Base-by-base conservation (phyloP, 305 asterid species). In the Plantago coronopus region DNA sequence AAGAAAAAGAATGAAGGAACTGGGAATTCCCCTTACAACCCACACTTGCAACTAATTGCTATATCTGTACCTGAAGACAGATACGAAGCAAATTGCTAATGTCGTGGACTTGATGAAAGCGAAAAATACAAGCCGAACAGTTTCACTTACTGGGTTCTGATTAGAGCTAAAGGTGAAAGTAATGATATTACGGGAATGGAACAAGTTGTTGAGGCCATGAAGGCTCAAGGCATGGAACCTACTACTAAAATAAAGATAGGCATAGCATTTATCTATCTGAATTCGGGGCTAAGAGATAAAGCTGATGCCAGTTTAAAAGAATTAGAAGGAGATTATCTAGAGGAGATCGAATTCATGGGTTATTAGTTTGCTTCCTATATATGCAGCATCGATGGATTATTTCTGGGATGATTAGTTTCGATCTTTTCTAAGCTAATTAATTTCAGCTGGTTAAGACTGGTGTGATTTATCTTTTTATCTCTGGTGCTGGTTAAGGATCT, bases 131-230 rank as follows among this genome's bases (percentile, higher is more conserved):
- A 84, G 54, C 96, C 91, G 25, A 50, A 87, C 17, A 61, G 15
- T 49, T 74, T 80, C 80, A 85, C 95, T 29, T 93, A 89, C 83
- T 77, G 55, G 68, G 25, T 81, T 56, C 65, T 88, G 68, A 72
- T 88, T 17, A 87, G 81, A 62, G 71, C 80, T 46, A 84, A 83
- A 77, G 98, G 98, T 50, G 78, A 62, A 17, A 37, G 73, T 38
- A 76, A 73, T 22, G 98, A 91, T 63, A 81, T 91, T 14, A 17
- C 53, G 0, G 97, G 91, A 62, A 88, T 91, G 94, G 98, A 88
- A 67, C 70, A 83, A 74, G 48, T 88, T 45, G 63, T 88, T 1
- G 93, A 86, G 80, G 71, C 71, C 15, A 81, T 89, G 95, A 77
- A 79, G 74, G 79, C 71, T 16, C 88, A 84, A 17, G 97, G 91